Percentiles rank a stretch among this genome's conserved stretches.
These are phyloP conservation scores for Fusarium tanahbumbuense DNA, from an alignment of 2,329 filamentous ascomycete genomes.

Conservation along the genomic window DNA sequence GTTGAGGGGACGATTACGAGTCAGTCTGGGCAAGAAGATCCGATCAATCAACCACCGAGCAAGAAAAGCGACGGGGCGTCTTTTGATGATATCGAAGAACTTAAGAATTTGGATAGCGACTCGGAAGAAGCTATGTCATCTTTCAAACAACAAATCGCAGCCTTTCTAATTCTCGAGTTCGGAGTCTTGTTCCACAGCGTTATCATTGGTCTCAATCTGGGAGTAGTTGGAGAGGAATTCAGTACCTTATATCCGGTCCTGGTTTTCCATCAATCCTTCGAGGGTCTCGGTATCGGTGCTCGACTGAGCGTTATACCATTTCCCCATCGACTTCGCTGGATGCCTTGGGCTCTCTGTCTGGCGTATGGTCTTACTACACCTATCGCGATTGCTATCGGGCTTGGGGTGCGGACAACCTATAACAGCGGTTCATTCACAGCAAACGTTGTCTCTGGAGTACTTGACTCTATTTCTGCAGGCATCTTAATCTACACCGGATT, in stretches of 20 bases:
- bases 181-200: background rate
- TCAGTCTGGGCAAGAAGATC: background rate
- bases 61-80: background rate
- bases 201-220: background rate
- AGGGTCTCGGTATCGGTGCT: background rate
- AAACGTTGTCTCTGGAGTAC: background rate
- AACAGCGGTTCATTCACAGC: background rate
- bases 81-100: background rate
- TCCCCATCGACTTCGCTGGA: background rate
- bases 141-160: background rate
- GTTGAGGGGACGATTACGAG: background rate
- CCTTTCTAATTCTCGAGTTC: background rate
- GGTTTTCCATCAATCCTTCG: background rate
- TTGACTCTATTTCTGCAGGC: background rate
- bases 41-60: background rate
- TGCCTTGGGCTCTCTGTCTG: background rate
- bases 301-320: background rate
- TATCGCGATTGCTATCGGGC: fast-evolving
- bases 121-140: background rate
- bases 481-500: background rate
- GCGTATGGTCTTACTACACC: background rate
- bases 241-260: background rate
- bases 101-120: background rate
- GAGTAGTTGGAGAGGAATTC: background rate
- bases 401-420: background rate